Conservation (phyloP, 1,284 basidiomycete species). For the Ganoderma leucocontextum region DNA sequence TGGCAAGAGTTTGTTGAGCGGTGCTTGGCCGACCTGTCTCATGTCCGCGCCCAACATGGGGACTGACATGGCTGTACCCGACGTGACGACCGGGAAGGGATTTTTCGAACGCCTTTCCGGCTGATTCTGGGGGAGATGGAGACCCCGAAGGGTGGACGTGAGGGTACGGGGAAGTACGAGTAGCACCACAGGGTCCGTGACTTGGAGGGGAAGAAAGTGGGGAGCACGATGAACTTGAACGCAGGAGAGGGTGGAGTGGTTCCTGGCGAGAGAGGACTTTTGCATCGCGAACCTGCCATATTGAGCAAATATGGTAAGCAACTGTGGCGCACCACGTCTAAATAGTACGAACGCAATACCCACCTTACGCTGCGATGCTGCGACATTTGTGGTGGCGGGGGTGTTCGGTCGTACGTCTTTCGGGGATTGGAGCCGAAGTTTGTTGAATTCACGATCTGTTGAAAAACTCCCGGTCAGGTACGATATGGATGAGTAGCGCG, state of each 20-base stretch:
- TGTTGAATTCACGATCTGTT: constrained; percentile 22
- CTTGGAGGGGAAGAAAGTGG: not conserved
- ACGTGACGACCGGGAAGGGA: no score
- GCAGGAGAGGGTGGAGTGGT: no score
- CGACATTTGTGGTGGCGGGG: not conserved
- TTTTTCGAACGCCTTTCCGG: constrained; percentile 2
- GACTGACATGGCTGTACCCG: not conserved
- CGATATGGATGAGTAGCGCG: not conserved
- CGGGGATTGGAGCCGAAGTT: not conserved
- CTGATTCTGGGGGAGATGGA: not conserved
- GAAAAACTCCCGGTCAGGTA: not conserved
- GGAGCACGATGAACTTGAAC: not conserved
- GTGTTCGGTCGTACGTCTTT: not conserved
- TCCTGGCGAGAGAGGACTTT: not conserved
- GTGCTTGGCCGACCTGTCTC: not conserved
- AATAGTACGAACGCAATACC: not conserved
- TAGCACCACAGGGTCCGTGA: not conserved
- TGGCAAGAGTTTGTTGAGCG: constrained; percentile 10
- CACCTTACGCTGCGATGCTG: constrained; percentile 1
- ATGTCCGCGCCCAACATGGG: not conserved
- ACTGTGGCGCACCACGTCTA: not conserved
- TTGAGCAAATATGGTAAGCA: not conserved
- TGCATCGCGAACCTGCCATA: not conserved
- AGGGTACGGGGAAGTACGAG: not conserved
- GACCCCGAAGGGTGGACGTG: not conserved